Percentiles rank a stretch among this genome's conserved stretches.
Evolutionary conservation across 2,329 filamentous ascomycete genomes (phyloP).

Genomic region (Thelonectria discophora): DNA sequence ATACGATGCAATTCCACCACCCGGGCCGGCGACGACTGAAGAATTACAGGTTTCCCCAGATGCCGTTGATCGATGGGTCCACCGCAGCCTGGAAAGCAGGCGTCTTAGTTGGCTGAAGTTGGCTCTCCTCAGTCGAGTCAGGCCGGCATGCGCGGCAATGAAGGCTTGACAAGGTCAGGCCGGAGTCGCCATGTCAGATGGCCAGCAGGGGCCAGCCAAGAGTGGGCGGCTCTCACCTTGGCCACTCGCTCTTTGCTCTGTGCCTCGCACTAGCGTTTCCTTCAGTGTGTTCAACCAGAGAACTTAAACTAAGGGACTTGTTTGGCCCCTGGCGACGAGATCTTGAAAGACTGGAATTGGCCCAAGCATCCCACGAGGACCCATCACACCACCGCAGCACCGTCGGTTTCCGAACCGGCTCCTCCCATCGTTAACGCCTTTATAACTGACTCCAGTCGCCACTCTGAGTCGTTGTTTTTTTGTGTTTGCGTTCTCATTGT

Average conservation of each 20-base stretch:
- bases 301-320: too few species aligned
- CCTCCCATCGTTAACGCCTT: slow-evolving; percentile 36
- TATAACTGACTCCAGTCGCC: slow-evolving; percentile 42
- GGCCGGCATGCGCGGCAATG: slow-evolving; percentile 35
- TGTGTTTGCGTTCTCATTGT: slow-evolving; percentile 20
- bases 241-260: slow-evolving; percentile 15
- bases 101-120: slow-evolving; percentile 24
- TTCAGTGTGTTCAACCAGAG: slow-evolving; percentile 35
- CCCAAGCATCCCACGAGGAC: slow-evolving; percentile 37
- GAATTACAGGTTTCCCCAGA: slow-evolving; percentile 18
- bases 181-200: slow-evolving; percentile 42
- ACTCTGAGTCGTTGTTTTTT: slow-evolving; percentile 26
- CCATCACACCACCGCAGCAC: slow-evolving; percentile 42
- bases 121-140: slow-evolving; percentile 28
- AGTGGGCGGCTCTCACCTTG: slow-evolving; percentile 26
- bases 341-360: slow-evolving; percentile 44
- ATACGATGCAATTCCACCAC: slow-evolving; percentile 36
- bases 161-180: slow-evolving; percentile 25
- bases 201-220: slow-evolving; percentile 26
- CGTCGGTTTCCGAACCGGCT: slow-evolving; percentile 42
- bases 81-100: slow-evolving; percentile 16
- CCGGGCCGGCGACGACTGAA: slow-evolving; percentile 28
- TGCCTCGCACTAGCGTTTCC: slow-evolving; percentile 36
- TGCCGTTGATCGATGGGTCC: slow-evolving; percentile 29
- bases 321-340: slow-evolving; percentile 34